Percentiles rank a stretch among this genome's conserved stretches.
Evolutionary conservation across 2,329 filamentous ascomycete species (phyloP).

Genomic region (Cryphonectria parasitica): DNA sequence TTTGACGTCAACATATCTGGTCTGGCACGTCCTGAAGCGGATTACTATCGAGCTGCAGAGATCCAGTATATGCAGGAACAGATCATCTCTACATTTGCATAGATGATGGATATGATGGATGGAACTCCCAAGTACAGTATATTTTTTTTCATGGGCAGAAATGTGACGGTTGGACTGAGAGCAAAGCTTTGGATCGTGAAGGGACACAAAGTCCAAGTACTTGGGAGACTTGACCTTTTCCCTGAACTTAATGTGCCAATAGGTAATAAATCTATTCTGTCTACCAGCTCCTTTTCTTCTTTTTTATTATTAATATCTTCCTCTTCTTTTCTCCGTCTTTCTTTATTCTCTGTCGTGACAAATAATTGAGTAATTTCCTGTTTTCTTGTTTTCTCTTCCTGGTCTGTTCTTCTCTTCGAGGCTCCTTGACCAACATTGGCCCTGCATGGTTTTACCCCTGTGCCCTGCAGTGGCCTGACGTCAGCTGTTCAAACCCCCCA

Average conservation of each 20-base stretch:
- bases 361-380: not conserved
- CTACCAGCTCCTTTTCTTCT: not conserved
- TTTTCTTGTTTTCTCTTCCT: not conserved
- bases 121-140: no score
- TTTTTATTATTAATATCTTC: no score
- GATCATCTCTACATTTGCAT: constrained; percentile 12
- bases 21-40: constrained; percentile 45
- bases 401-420: no score
- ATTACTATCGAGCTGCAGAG: constrained; percentile 47
- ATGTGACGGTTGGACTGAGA: not conserved
- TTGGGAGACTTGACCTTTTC: not conserved
- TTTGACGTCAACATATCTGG: constrained; percentile 52
- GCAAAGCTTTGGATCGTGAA: not conserved
- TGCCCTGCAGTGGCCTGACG: not conserved
- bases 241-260: not conserved
- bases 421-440: not conserved
- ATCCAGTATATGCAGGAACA: constrained; percentile 43
- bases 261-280: not conserved
- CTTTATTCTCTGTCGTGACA: not conserved
- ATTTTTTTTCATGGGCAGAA: not conserved
- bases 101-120: not conserved
- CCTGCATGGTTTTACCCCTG: not conserved
- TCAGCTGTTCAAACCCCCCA: not conserved
- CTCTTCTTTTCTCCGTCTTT: not conserved
- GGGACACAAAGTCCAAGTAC: not conserved